Evolutionary conservation across 2,329 filamentous ascomycete genomes (phyloP), one percentile per base, ranked within the genome.

Genomic region (Apiospora sp.): DNA sequence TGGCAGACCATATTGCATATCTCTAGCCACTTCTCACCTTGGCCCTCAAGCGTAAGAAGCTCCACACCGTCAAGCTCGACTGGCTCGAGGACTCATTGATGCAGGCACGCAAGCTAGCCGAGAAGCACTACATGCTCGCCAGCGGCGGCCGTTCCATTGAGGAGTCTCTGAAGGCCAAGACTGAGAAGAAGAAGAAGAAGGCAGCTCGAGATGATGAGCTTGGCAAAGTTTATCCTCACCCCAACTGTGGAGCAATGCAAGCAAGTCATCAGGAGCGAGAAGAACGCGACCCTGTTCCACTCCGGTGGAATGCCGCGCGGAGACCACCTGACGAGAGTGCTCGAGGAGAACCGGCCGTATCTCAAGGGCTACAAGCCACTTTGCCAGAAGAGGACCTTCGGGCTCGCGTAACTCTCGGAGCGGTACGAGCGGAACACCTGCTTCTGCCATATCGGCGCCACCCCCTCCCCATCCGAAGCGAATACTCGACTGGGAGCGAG

Each of bases 1-100:
- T 41, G 6, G 6, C 37, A 7, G 37, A 41, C 5, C 10, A 41
- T 41, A 7, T 7, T 10, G 37, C 7, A 41, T 10, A 10, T 41
- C 1, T 41, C 37, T 41, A 10, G 2, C 4, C 4, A 30, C 27
- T 30, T 30, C 27, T 88, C 71, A 83, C 79, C 71, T 72, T 80
- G 34, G 85, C 82, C 0, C 78, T 86, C 10, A 80, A 78, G 68
- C 76, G 77, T 10, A 81, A 81, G 51, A 82, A 80, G 70, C 73
- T 84, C 49, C 79, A 84, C 27, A 81, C 90, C 22, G 83, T 90
- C 10, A 82, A 83, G 27, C 79, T 81, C 51, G 87, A 90, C 79
- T 90, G 88, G 88, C 86, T 89, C 69, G 85, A 88, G 67, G 84
- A 87, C 71, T 88, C 84, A 3, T 81, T 84, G 48, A 72, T 72